phyloP scores from a whole-genome alignment of 2,329 filamentous ascomycete genomes.

The Didymella exigua region DNA sequence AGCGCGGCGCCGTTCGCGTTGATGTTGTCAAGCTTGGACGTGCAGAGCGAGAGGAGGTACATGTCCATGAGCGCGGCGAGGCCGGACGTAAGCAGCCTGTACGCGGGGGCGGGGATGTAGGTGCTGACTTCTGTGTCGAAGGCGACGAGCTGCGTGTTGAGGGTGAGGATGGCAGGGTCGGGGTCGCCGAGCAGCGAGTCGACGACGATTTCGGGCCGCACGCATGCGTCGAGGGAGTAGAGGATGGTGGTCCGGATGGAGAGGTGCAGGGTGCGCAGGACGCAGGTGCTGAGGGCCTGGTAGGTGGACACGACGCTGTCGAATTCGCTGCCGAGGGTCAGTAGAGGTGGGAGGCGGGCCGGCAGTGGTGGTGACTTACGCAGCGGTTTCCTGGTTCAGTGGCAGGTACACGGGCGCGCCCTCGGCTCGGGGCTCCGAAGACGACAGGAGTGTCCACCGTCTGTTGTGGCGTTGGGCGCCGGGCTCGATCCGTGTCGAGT shows the following conservation, averaged over 20 bases:
- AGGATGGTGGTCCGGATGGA: conserved; percentile 87
- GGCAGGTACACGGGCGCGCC: conserved; percentile 80
- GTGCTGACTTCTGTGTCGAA: conserved; percentile 82
- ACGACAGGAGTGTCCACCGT: conserved; percentile 80
- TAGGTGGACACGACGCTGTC: conserved; percentile 85
- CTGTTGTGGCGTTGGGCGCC: conserved; percentile 63
- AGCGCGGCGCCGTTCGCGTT: conserved; percentile 82
- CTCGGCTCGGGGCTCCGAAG: conserved; percentile 53
- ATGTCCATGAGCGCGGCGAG: conserved; percentile 79
- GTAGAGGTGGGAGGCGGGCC: background rate
- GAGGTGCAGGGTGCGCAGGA: conserved; percentile 84
- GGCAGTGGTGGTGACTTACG: conserved; percentile 57
- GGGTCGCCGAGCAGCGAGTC: conserved; percentile 78
- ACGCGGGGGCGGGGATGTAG: conserved; percentile 73
- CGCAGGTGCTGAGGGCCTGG: conserved; percentile 76
- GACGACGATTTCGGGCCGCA: conserved; percentile 55
- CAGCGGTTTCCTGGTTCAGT: conserved; percentile 82
- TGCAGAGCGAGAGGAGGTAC: conserved; percentile 69
- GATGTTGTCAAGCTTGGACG: conserved; percentile 77
- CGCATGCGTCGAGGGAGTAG: conserved; percentile 70
- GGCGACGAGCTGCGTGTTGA: conserved; percentile 82
- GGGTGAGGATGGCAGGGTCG: conserved; percentile 77
- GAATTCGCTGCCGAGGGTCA: conserved; percentile 66
- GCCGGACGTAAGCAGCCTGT: conserved; percentile 74
- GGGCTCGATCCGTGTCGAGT: conserved; percentile 61